Base-by-base conservation (phyloP, 108 stramenopile genomes). In the Cyclotella cryptica region DNA sequence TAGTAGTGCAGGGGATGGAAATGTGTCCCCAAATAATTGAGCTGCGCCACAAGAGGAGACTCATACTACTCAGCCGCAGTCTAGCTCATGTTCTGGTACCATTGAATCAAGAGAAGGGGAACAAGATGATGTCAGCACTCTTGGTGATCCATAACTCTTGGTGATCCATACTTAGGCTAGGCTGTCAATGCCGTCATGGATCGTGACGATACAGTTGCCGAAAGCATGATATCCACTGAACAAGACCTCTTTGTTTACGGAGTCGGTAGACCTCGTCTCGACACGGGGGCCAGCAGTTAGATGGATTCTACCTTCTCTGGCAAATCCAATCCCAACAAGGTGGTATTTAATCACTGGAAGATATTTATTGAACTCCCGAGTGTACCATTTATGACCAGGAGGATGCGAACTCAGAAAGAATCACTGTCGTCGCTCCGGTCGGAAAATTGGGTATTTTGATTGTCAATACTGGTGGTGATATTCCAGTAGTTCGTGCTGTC, bases 361-460 rank as follows among this genome's bases (percentile, higher is more conserved):
- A 84, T 44, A 66, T 75, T 14, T 84, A 84, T 72, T 49, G 40
- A 53, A 80, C 65, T 22, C 72, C 72, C 7, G 58, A 26, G 26
- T 22, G 17, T 28, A 53, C 55, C 7, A 30, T n/a, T 29, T 39
- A 59, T 40, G 67, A 75, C 29, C 71, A 73, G 15, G 72, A 78
- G 10, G 58, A 53, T 54, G 43, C 47, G 14, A 54, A 64, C 30
- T 68, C 70, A 8, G 64, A 85, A 57, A 44, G 76, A n/a, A 10
- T 85, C 1, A 69, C 67, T 15, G 81, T 85, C 24, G 78, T 83
- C 15, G 81, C 81, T 27, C 85, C 85, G 1, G 46, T 68, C 49
- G 95, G 95, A 30, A 92, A 90, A 66, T 76, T 96, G 47, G 95
- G 95, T 3, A 89, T 96, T 78, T 93, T 96, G 10, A 90, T 96